These are phyloP conservation scores for Clathrospora elynae DNA, from an alignment of 2,329 filamentous ascomycete species.

Conservation along the genomic window DNA sequence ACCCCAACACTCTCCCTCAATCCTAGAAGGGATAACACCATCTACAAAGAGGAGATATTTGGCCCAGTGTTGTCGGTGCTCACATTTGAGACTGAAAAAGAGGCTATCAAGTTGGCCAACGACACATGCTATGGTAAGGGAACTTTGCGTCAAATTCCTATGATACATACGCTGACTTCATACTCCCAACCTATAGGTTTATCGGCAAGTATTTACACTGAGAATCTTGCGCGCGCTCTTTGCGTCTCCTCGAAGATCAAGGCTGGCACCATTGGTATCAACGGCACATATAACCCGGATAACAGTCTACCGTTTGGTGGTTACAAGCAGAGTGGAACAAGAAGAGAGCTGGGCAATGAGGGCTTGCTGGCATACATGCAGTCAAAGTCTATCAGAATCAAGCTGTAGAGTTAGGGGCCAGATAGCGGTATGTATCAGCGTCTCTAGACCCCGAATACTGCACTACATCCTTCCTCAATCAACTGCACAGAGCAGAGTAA, in stretches of 20 bases:
- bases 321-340: conserved; percentile 37
- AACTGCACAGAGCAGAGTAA: too few relatives aligned
- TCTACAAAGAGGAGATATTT: conserved; percentile 44
- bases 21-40: conserved; percentile 29
- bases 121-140: conserved; percentile 34
- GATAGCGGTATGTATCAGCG: too few relatives aligned
- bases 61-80: conserved; percentile 37
- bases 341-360: conserved; percentile 34
- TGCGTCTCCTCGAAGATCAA: conserved; percentile 33
- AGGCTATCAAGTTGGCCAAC: conserved; percentile 40
- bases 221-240: conserved; percentile 24
- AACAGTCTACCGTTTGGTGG: conserved; percentile 37
- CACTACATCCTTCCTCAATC: too few relatives aligned
- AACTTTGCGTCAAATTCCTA: not conserved
- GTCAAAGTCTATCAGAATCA: conserved; percentile 27
- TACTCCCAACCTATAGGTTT: too few relatives aligned
- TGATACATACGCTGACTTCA: too few relatives aligned
- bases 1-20: conserved; percentile 44
- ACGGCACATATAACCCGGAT: conserved; percentile 7
- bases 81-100: conserved; percentile 44
- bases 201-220: conserved; percentile 25
- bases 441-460: too few relatives aligned
- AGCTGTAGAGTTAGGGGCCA: too few relatives aligned
- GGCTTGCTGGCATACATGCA: conserved; percentile 36
- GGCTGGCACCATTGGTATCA: conserved; percentile 29